Base-by-base conservation (phyloP, 1,139 yeast species). In the Candida sp. region DNA sequence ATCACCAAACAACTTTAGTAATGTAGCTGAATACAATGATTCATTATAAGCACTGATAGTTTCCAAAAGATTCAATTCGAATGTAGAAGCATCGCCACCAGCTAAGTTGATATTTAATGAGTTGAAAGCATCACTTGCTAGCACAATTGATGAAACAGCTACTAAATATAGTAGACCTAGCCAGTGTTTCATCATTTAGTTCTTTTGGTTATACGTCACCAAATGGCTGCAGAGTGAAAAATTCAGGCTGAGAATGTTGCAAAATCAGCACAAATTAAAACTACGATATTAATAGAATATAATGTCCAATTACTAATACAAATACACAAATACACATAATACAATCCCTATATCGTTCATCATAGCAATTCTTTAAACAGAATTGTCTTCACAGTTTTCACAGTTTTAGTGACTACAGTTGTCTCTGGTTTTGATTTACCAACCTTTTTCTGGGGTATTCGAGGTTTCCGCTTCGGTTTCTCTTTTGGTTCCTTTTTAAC, bases 41-140 rank as follows among this genome's bases (percentile, higher is more conserved):
- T 72, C 72, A 53, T 81, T 72, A 43, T 70, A 69, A 0, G 70
- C 68, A 1, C 84, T 70, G 21, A 81, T 59, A 7, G 85, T 73
- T 55, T 85, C 91, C 3, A 84, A 56, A 38, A 82, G 59, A 46
- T 73, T 75, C 35, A 81, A 61, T 38, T 63, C 64, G 50, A 77
- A 77, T 1, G 79, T 75, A 2, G 76, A 63, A 4, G 58, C 52
- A 9, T 52, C 50, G 74, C 75, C 70, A 36, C 54, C 52, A 4
- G 64, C 57, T n/a, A 58, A 50, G 5, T 49, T 44, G 6, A 59
- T 39, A 8, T 23, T 12, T 15, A 37, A 29, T n/a, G 34, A 27
- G 27, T 37, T 37, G 6, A 30, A 30, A 30, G 29, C 29, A 9
- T 25, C 29, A 25, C 29, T 25, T 25, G 8, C 29, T 25, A 25